phyloP scores from a whole-genome alignment of 768 basidiomycete species.

The Boletus vinaceobasis region DNA sequence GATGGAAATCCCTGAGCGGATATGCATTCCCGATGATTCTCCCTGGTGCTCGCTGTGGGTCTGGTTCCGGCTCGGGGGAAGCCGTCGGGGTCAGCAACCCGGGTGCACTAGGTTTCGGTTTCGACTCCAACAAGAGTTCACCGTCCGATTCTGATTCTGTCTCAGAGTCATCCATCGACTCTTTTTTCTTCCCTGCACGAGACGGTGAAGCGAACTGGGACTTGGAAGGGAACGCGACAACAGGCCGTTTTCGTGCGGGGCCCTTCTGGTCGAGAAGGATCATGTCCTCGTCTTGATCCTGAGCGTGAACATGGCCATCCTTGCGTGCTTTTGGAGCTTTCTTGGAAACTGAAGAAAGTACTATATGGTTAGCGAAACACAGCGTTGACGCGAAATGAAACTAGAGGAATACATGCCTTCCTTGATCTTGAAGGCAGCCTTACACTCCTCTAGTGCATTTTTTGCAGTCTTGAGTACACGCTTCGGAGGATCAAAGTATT shows the following conservation, averaged over 20 bases:
- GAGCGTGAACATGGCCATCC: conserved; percentile 59
- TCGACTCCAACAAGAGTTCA: conserved; percentile 21
- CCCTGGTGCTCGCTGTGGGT: conserved; percentile 58
- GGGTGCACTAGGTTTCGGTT: conserved; percentile 11
- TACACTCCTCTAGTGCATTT: conserved; percentile 57
- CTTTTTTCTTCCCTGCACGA: conserved; percentile 16
- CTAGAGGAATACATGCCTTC: conserved; percentile 46
- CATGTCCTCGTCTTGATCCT: conserved; percentile 58
- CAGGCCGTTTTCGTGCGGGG: conserved; percentile 17
- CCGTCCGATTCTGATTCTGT: conserved; percentile 52
- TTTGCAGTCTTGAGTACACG: conserved; percentile 60
- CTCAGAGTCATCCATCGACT: conserved; percentile 39
- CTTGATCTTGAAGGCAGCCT: conserved; percentile 69
- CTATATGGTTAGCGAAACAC: neutral
- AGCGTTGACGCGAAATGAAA: neutral
- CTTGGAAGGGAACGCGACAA: conserved; percentile 4
- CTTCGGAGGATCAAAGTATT: conserved; percentile 79
- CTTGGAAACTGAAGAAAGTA: conserved; percentile 53
- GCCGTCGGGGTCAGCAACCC: conserved; percentile 53
- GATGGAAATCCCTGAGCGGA: conserved; percentile 75
- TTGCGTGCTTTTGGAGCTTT: conserved; percentile 52
- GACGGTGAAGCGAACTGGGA: conserved; percentile 6
- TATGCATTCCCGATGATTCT: conserved; percentile 71
- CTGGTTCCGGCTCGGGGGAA: conserved; percentile 42
- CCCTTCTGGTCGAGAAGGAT: conserved; percentile 49